Percentiles rank a stretch among this genome's conserved stretches.
Evolutionary conservation across 2,329 filamentous ascomycete genomes (phyloP).

Genomic region (Trichophyton schoenleinii): DNA sequence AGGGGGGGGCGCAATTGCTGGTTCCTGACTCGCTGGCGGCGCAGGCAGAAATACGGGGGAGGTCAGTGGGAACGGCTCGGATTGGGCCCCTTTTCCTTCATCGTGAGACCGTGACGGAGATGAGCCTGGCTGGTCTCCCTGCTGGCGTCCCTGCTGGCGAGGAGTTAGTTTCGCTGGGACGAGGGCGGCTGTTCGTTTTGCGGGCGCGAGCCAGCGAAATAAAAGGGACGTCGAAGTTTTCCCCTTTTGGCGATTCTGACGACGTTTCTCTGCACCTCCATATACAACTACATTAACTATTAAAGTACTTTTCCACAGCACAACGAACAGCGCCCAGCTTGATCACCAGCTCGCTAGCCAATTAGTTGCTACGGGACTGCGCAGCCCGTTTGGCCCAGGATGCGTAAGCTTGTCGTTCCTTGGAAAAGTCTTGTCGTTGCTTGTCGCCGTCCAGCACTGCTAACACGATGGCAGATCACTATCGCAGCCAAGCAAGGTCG

Average conservation of each 20-base stretch:
- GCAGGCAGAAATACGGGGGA: not conserved
- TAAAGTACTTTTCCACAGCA: too few species aligned
- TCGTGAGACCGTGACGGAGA: not conserved
- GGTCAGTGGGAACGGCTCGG: not conserved
- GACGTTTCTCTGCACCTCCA: not conserved
- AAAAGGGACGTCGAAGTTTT: not conserved
- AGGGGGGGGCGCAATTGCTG: not conserved
- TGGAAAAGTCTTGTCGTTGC: not conserved
- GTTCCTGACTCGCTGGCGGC: not conserved
- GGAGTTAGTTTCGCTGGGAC: not conserved
- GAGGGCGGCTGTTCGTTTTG: not conserved
- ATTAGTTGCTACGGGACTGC: too few species aligned
- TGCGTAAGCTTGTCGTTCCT: conserved; percentile 1
- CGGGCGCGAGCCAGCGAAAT: not conserved
- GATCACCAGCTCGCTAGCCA: too few species aligned
- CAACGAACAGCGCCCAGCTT: too few species aligned
- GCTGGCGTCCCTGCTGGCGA: too few species aligned
- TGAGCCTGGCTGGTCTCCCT: not conserved
- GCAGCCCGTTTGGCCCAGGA: not conserved
- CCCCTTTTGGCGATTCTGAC: not conserved
- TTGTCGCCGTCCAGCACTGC: not conserved
- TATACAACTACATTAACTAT: too few species aligned
- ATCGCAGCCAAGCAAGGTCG: conserved; percentile 26
- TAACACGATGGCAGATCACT: conserved; percentile 23
- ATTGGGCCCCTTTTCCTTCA: not conserved